Conservation (phyloP, 176 grass and related monocot genomes). For the Musa itinerans region DNA sequence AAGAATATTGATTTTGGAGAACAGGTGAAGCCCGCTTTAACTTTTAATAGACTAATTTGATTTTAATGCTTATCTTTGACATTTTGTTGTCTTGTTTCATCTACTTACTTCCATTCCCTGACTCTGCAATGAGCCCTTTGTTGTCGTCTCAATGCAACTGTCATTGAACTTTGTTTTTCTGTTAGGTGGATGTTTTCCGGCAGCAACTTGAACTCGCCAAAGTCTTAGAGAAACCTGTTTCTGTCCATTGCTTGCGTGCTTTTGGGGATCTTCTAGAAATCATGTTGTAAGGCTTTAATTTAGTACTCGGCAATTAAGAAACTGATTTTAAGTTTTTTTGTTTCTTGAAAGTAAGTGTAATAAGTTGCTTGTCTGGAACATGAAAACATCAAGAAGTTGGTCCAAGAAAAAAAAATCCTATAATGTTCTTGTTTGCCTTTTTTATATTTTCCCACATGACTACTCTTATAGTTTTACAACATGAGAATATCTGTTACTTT, state of each 20-base stretch:
- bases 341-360: too few relatives aligned
- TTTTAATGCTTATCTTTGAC: too few relatives aligned
- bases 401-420: neutral
- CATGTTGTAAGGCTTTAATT: conserved; percentile 4
- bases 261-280: conserved; percentile 4
- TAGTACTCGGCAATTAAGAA: neutral
- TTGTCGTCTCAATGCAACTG: neutral
- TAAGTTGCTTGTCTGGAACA: too few relatives aligned
- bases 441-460: too few relatives aligned
- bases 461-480: too few relatives aligned
- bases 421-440: too few relatives aligned
- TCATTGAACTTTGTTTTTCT: neutral
- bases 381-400: too few relatives aligned
- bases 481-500: too few relatives aligned
- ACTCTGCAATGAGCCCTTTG: neutral
- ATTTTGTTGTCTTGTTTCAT: neutral
- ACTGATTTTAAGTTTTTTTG: too few relatives aligned
- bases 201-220: conserved; percentile 1
- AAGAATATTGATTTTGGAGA: conserved; percentile 60
- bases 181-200: conserved; percentile 1
- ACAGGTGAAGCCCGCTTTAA: conserved; percentile 29
- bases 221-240: conserved; percentile 3
- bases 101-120: neutral
- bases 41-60: too few relatives aligned
- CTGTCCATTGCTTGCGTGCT: conserved; percentile 2